Evolutionary conservation across 257 asterid genomes (phyloP).

Genomic region (Solanum chilense): DNA sequence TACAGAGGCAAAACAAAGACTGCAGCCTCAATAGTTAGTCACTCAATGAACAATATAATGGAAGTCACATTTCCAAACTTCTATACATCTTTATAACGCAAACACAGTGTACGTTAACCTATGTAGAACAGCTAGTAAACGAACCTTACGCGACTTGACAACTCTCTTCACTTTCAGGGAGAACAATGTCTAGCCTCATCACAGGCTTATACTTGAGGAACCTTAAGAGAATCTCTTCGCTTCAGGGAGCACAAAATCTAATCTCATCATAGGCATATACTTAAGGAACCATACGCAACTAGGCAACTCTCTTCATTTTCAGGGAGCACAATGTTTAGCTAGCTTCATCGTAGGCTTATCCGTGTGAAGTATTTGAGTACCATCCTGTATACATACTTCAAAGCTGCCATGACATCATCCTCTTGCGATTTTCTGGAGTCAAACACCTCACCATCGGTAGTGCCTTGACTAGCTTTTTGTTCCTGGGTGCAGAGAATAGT

Average conservation of each 20-base stretch:
- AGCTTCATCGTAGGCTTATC: conserved; percentile 40
- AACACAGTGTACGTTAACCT: background rate
- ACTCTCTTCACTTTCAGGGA: conserved; percentile 31
- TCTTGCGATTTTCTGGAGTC: too few relatives aligned
- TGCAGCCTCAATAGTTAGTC: background rate
- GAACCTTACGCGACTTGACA: conserved; percentile 39
- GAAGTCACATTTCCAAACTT: background rate
- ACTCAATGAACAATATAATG: background rate
- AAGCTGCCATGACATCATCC: too few relatives aligned
- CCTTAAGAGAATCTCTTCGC: conserved; percentile 37
- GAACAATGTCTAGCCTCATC: conserved; percentile 88
- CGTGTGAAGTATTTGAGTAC: conserved; percentile 48
- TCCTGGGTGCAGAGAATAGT: background rate
- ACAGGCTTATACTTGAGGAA: conserved; percentile 44
- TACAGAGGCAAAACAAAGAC: background rate
- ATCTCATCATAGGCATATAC: conserved; percentile 84
- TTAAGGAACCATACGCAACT: conserved; percentile 36
- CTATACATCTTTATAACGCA: background rate
- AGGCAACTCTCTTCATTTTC: conserved; percentile 50
- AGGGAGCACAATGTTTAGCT: conserved; percentile 60
- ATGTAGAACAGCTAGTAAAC: background rate
- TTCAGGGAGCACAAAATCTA: conserved; percentile 65
- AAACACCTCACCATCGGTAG: too few relatives aligned
- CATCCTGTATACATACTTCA: conserved; percentile 53
- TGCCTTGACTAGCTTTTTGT: background rate